A percentile compares a stretch with the other conserved stretches of the same genome.
These are phyloP conservation scores for Elsinoe perseae DNA, from an alignment of 2,329 filamentous ascomycete species.

Conservation along the genomic window DNA sequence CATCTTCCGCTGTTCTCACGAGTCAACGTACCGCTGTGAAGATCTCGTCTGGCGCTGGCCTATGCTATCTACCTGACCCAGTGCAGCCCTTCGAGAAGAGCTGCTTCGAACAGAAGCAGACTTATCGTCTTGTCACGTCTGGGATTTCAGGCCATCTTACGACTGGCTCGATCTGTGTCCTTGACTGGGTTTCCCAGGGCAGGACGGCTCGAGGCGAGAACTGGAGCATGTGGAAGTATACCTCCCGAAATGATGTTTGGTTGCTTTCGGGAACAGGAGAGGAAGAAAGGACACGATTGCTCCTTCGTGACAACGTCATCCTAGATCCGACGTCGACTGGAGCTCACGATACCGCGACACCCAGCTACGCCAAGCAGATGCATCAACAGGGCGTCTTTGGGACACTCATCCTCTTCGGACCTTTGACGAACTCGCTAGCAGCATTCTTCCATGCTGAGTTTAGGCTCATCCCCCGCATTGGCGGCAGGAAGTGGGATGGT, in stretches of 20 bases:
- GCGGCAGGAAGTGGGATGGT: constrained; percentile 64
- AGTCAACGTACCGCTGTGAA: constrained; percentile 38
- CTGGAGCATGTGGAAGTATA: constrained; percentile 76
- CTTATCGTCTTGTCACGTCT: constrained; percentile 48
- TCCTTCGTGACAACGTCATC: constrained; percentile 79
- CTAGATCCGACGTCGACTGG: constrained; percentile 49
- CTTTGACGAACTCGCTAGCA: constrained; percentile 57
- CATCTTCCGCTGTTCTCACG: constrained; percentile 36
- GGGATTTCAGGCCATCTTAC: constrained; percentile 28
- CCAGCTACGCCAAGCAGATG: constrained; percentile 49
- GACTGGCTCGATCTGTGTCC: constrained; percentile 58
- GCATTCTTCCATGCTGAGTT: constrained; percentile 76
- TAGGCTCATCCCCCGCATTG: constrained; percentile 67
- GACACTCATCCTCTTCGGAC: constrained; percentile 74
- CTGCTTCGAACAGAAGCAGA: constrained; percentile 75
- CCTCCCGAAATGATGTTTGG: constrained; percentile 85
- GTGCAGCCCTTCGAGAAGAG: constrained; percentile 84
- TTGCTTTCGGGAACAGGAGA: constrained; percentile 30
- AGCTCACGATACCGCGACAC: constrained; percentile 19
- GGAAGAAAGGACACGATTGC: constrained; percentile 39
- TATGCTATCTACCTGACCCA: constrained; percentile 74
- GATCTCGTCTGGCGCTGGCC: constrained; percentile 42
- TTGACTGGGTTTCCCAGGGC: constrained; percentile 93
- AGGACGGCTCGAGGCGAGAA: constrained; percentile 76
- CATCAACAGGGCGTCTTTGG: constrained; percentile 70